Base-by-base conservation (phyloP, 148 eudicot species). In the Cornus suecica region DNA sequence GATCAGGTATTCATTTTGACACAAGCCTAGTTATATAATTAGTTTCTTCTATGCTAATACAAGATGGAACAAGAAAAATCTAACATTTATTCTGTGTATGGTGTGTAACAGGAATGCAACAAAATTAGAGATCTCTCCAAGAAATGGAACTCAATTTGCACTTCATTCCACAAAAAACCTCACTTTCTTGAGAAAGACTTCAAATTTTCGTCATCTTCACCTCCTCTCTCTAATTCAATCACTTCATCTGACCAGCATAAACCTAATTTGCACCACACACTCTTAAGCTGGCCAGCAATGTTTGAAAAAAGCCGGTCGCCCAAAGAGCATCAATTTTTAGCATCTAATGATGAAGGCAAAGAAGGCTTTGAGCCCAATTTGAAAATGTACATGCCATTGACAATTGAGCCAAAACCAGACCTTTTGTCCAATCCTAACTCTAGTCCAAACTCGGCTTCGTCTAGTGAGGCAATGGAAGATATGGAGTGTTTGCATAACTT, bases 401-500 rank as follows among this genome's bases (percentile, higher is more conserved):
- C 24, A 70, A 78, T 28, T 10, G 79, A 76, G 8, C 71, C 76
- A 68, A 92, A 87, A 70, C 95, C 95, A 0, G 97, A 92, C 56
- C 89, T 92, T 28, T 73, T 90, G 10, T 92, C 95, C 2, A 92
- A 93, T 70, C 97, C 97, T 7, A 93, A 89, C 81, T 93, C 97
- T 1, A 93, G 87, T 42, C 95, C 96, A 22, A 93, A 91, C 75
- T 93, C 98, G 8, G 88, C 96, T 79, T 91, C 98, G 1, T 93
- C 94, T 0, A 91, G 98, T 48, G 94, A 93, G 71, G 86, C 88
- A 56, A 87, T 87, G 23, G 89, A 84, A 29, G 74, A 86, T n/a
- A 13, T 80, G 71, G 73, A 78, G 52, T 74, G 63, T 48, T 31
- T 52, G 10, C 28, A 79, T 31, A 65, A 80, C 24, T 86, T 89